phyloP scores from a whole-genome alignment of 768 basidiomycete genomes.

The Lentinula aciculospora region DNA sequence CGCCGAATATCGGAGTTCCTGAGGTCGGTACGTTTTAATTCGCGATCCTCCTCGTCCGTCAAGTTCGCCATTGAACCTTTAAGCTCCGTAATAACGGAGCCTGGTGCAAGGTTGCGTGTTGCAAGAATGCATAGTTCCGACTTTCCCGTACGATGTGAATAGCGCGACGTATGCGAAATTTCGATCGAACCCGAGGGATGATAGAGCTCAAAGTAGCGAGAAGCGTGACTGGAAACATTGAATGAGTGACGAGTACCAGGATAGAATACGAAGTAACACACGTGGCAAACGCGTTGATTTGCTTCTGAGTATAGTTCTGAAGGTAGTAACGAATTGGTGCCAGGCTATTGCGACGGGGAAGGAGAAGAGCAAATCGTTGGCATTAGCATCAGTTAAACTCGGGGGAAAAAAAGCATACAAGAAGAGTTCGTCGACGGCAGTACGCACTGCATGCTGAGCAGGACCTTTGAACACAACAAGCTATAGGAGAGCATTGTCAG shows the following conservation, averaged over 20 bases:
- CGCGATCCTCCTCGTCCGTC: slow-evolving; percentile 80
- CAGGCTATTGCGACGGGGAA: slow-evolving; percentile 38
- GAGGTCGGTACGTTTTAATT: slow-evolving; percentile 77
- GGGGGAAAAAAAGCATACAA: slow-evolving; percentile 42
- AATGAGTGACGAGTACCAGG: slow-evolving; percentile 16
- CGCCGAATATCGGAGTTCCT: slow-evolving; percentile 73
- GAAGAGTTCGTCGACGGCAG: slow-evolving; percentile 75
- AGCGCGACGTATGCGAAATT: slow-evolving; percentile 84
- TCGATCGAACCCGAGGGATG: slow-evolving; percentile 79
- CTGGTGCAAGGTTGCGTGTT: slow-evolving; percentile 62
- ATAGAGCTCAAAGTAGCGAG: slow-evolving; percentile 86
- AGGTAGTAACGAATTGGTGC: slow-evolving; percentile 73
- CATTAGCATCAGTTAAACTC: slow-evolving; percentile 11
- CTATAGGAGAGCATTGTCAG: slow-evolving; percentile 28
- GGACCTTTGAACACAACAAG: slow-evolving; percentile 53
- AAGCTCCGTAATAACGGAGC: slow-evolving; percentile 75
- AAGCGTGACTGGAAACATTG: slow-evolving; percentile 61
- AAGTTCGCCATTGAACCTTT: slow-evolving; percentile 90
- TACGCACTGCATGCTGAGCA: slow-evolving; percentile 53
- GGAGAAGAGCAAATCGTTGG: neutral
- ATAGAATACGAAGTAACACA: slow-evolving; percentile 43
- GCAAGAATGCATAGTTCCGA: slow-evolving; percentile 86
- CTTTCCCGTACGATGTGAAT: slow-evolving; percentile 83
- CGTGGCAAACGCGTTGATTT: slow-evolving; percentile 91
- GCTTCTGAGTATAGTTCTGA: slow-evolving; percentile 70